A percentile compares a stretch with the other conserved stretches of the same genome.
These are phyloP conservation scores for Chimonanthus salicifolius DNA, from an alignment of 164 flowering plant genomes.

Conservation along the genomic window DNA sequence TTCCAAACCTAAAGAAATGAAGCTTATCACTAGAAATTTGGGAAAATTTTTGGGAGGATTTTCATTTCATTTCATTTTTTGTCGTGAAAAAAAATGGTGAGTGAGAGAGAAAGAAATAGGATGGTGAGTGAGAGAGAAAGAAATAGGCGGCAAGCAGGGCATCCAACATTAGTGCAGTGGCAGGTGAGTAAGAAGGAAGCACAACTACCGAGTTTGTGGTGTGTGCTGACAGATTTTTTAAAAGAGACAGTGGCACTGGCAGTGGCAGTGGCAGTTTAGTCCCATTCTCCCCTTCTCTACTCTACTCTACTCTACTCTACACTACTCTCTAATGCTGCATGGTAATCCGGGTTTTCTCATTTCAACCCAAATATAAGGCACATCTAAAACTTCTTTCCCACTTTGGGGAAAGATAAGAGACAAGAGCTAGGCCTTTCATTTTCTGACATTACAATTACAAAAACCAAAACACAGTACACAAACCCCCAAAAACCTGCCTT, in stretches of 20 bases:
- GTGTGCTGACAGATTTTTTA: not conserved
- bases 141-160: too few species aligned
- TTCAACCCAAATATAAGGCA: not conserved
- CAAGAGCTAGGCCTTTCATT: not conserved
- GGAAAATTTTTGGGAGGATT: too few species aligned
- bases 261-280: not conserved
- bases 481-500: slow-evolving; percentile 7
- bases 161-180: too few species aligned
- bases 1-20: too few species aligned
- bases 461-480: not conserved
- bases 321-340: not conserved
- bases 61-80: too few species aligned
- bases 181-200: too few species aligned
- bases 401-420: not conserved
- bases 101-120: too few species aligned
- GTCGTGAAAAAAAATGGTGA: too few species aligned
- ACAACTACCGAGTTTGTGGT: not conserved
- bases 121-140: too few species aligned
- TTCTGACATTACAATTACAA: not conserved
- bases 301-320: too few species aligned
- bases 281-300: not conserved
- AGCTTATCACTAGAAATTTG: too few species aligned
- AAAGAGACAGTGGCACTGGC: not conserved
- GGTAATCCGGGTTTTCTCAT: not conserved
- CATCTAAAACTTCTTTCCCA: not conserved